phyloP scores from a whole-genome alignment of 1,139 yeast genomes.

The Saccharomycopsis phalli region DNA sequence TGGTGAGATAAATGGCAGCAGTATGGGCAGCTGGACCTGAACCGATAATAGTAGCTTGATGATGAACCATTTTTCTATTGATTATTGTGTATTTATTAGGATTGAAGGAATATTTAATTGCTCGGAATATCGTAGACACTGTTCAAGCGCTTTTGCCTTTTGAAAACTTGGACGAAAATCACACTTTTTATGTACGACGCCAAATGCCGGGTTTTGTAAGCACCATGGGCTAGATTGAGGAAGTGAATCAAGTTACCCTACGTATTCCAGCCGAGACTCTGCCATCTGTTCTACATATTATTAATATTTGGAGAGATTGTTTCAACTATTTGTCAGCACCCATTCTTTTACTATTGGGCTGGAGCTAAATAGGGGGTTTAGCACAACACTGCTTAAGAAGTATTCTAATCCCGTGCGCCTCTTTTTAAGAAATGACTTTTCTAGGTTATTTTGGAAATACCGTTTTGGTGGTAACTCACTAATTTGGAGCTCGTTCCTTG shows the following conservation, averaged over 20 bases:
- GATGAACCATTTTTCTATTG: slow-evolving; percentile 58
- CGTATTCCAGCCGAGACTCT: too few species aligned
- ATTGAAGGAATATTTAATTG: too few species aligned
- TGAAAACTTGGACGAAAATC: too few species aligned
- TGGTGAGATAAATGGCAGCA: slow-evolving; percentile 91
- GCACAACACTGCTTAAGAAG: slow-evolving; percentile 56
- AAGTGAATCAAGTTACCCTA: too few species aligned
- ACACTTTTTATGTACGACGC: too few species aligned
- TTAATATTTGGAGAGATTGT: too few species aligned
- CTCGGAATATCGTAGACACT: too few species aligned
- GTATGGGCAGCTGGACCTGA: slow-evolving; percentile 99
- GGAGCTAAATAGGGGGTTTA: slow-evolving; percentile 53
- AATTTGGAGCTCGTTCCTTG: slow-evolving; percentile 34
- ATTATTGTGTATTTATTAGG: too few species aligned
- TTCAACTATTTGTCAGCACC: slow-evolving; percentile 29
- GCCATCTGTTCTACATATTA: too few species aligned
- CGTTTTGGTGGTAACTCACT: slow-evolving; percentile 66
- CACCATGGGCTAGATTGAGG: too few species aligned
- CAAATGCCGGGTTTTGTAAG: too few species aligned
- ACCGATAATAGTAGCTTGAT: slow-evolving; percentile 86
- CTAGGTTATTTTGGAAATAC: slow-evolving; percentile 36
- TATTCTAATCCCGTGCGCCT: slow-evolving; percentile 66
- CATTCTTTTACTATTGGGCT: slow-evolving; percentile 42
- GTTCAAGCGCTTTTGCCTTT: too few species aligned
- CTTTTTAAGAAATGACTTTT: slow-evolving; percentile 48